Evolutionary conservation across 208 protist species (phyloP).

Genomic region (Leishmania arabica): DNA sequence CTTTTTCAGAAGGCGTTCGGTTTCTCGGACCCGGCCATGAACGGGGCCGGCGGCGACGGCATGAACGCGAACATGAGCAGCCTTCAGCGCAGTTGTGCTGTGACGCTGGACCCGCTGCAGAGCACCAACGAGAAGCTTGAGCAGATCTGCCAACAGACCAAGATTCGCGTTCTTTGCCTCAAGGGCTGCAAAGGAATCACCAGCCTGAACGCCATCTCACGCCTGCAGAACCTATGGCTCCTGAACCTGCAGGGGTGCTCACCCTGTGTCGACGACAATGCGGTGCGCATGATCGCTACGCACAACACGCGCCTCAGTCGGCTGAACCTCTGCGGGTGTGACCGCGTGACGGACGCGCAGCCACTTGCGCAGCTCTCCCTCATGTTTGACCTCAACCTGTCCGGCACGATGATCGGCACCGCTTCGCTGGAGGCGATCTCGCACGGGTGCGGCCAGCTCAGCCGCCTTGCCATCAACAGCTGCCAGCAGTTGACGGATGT

Average conservation of each 20-base stretch:
- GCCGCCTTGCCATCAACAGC: slow-evolving; percentile 77
- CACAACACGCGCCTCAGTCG: slow-evolving; percentile 65
- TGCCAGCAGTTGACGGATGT: slow-evolving; percentile 57
- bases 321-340: slow-evolving; percentile 74
- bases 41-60: slow-evolving; percentile 31
- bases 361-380: slow-evolving; percentile 53
- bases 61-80: slow-evolving; percentile 46
- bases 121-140: slow-evolving; percentile 64
- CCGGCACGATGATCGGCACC: slow-evolving; percentile 53
- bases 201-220: slow-evolving; percentile 47
- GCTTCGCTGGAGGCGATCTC: slow-evolving; percentile 53
- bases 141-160: slow-evolving; percentile 57
- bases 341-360: slow-evolving; percentile 56
- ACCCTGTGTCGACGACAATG: slow-evolving; percentile 54
- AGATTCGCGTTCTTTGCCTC: slow-evolving; percentile 54
- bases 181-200: slow-evolving; percentile 70
- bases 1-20: slow-evolving; percentile 33
- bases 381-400: slow-evolving; percentile 75
- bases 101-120: slow-evolving; percentile 52
- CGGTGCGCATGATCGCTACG: slow-evolving; percentile 54
- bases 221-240: slow-evolving; percentile 65
- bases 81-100: slow-evolving; percentile 35
- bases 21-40: slow-evolving; percentile 22
- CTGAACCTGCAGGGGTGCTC: slow-evolving; percentile 72
- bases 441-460: slow-evolving; percentile 56